Conservation (phyloP, 305 asterid species). For the Fraxinus baroniana region DNA sequence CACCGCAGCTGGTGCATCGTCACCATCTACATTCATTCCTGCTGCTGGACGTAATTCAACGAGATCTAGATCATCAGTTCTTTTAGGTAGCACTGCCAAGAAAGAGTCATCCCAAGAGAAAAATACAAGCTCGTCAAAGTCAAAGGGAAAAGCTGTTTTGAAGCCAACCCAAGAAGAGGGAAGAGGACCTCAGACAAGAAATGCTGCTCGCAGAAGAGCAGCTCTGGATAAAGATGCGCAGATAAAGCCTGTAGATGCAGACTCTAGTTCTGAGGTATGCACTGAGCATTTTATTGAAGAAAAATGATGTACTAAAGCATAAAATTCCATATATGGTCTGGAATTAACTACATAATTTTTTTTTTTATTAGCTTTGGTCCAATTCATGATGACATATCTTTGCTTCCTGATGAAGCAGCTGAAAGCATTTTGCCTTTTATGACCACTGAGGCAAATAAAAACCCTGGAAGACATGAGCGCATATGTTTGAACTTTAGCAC, state of each 20-base stretch:
- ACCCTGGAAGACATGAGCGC: not conserved
- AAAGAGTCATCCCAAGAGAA: slow-evolving; percentile 60
- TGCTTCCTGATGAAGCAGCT: not conserved
- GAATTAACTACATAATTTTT: not conserved
- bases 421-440: not conserved
- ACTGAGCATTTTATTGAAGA: not conserved
- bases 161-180: slow-evolving; percentile 75
- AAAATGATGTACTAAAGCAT: not conserved
- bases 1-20: slow-evolving; percentile 49
- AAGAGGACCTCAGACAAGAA: slow-evolving; percentile 88
- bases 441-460: not conserved
- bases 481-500: not conserved
- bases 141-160: slow-evolving; percentile 92
- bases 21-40: slow-evolving; percentile 67
- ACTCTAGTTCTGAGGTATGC: slow-evolving; percentile 87
- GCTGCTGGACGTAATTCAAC: slow-evolving; percentile 71
- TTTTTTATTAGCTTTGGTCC: not conserved
- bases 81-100: slow-evolving; percentile 53
- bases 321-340: not conserved
- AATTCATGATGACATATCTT: not conserved
- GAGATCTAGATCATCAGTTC: slow-evolving; percentile 72
- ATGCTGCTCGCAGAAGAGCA: slow-evolving; percentile 77
- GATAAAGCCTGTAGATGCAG: slow-evolving; percentile 67
- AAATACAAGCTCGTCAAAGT: slow-evolving; percentile 60
- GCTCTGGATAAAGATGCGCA: slow-evolving; percentile 79